A percentile compares a stretch with the other conserved stretches of the same genome.
Conservation (phyloP, 129 eudicot species). For the Kitagawia praeruptora region DNA sequence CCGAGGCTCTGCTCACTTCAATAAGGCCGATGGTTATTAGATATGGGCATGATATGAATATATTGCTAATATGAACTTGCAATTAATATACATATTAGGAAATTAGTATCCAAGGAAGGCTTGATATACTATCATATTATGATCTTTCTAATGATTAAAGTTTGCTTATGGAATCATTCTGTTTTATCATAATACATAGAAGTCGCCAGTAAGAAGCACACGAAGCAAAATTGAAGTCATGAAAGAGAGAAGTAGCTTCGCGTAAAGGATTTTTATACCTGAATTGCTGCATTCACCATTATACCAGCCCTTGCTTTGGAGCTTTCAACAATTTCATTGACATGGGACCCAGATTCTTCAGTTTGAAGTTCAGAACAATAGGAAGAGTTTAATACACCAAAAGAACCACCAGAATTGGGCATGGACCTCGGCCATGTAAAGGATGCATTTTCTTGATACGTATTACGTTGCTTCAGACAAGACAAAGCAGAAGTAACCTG, state of each 20-base stretch:
- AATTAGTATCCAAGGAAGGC: not conserved
- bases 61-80: not conserved
- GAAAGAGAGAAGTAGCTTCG: not conserved
- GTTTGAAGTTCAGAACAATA: conserved; percentile 11
- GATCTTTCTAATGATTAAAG: not conserved
- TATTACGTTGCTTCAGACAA: conserved; percentile 42
- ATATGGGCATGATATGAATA: not conserved
- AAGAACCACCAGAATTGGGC: conserved; percentile 22
- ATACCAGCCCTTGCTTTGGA: conserved; percentile 41
- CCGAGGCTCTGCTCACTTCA: not conserved
- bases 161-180: not conserved
- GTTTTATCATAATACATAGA: not conserved
- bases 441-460: conserved; percentile 26
- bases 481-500: conserved; percentile 40
- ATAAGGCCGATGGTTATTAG: not conserved
- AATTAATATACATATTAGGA: not conserved
- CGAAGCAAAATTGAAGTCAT: not conserved
- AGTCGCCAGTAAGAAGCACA: not conserved
- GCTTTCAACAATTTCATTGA: conserved; percentile 35
- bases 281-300: conserved; percentile 49
- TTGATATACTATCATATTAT: not conserved
- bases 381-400: conserved; percentile 14
- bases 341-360: conserved; percentile 37
- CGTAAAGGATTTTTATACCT: conserved; percentile 27
- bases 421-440: conserved; percentile 31